A percentile compares a stretch with the other conserved stretches of the same genome.
phyloP scores from a whole-genome alignment of 768 basidiomycete species.

The Kwoniella bestiolae region DNA sequence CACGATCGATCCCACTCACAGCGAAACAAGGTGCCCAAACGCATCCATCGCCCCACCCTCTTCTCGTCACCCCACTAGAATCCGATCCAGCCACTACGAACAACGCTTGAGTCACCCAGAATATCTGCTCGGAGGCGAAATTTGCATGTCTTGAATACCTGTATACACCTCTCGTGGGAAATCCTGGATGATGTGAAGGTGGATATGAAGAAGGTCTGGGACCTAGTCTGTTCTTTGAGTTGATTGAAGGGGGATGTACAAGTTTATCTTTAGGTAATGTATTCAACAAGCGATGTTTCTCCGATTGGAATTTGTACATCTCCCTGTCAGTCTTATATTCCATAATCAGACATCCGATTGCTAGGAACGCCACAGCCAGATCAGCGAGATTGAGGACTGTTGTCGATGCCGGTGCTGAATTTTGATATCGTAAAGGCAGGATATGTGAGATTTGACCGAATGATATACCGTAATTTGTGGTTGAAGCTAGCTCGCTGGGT shows the following conservation, averaged over 20 bases:
- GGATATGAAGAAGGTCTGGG: slow-evolving; percentile 40
- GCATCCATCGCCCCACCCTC: slow-evolving; percentile 40
- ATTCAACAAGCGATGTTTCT: slow-evolving; percentile 67
- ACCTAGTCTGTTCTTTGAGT: slow-evolving; percentile 56
- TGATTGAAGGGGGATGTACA: slow-evolving; percentile 31
- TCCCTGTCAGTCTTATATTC: slow-evolving; percentile 92
- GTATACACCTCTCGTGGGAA: slow-evolving; percentile 83
- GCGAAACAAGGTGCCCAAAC: slow-evolving; percentile 47
- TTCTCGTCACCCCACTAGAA: slow-evolving; percentile 42
- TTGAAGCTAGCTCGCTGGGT: slow-evolving; percentile 36
- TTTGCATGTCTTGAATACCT: slow-evolving; percentile 89
- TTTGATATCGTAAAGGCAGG: slow-evolving; percentile 22
- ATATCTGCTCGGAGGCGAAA: slow-evolving; percentile 83
- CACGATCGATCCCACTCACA: slow-evolving; percentile 32
- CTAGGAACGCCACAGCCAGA: slow-evolving; percentile 65
- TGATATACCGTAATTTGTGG: slow-evolving; percentile 13
- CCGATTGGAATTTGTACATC: slow-evolving; percentile 77
- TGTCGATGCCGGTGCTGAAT: slow-evolving; percentile 57
- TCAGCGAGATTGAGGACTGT: slow-evolving; percentile 69
- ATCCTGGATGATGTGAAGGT: slow-evolving; percentile 66
- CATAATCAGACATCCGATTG: slow-evolving; percentile 65
- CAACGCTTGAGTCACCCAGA: slow-evolving; percentile 61
- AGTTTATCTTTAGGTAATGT: slow-evolving; percentile 46
- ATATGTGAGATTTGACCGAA: slow-evolving; percentile 24
- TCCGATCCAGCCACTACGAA: slow-evolving; percentile 47